Evolutionary conservation across 2,329 filamentous ascomycete species (phyloP), one percentile per base, ranked within the genome.

Genomic region (Fusarium sp.): DNA sequence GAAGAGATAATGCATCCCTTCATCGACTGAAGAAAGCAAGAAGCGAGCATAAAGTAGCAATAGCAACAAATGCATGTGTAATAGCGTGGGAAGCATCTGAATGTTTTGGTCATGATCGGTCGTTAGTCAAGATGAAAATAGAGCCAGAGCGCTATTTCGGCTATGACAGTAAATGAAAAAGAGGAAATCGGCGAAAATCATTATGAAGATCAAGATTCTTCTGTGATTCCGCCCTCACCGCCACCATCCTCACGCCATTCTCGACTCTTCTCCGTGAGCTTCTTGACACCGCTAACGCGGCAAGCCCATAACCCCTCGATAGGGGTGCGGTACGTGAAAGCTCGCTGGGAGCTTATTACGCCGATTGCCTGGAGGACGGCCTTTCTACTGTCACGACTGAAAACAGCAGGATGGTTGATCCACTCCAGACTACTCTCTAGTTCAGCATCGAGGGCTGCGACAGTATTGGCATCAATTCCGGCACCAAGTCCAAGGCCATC

Each of bases 321-420:
- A 0, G 94, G 91, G 5, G 95, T 96, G 57, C 95, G 91, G 87
- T 95, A 98, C 2, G 96, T 98, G 80, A 95, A 97, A 16, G 93
- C 95, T 51, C 96, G 89, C 83, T 99, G 96, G 11, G 93, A 97
- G 78, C 93, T 96, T 76, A 99, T 98, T 69, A 98, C 95, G 11
- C 96, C 95, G 74, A 99, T 98, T 21, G 95, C 94, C 81, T 99
- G 96, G 29, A 99, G 86, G 5, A 99, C 95, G 9, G 95, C 94
- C 84, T 99, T 99, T 77, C 96, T 91, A 64, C 93, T 96, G 80
- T 99, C 96, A 41, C 96, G 91, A 14, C 93, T 92, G 80, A 99
- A 99, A 5, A 98, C 94, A 4, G 95, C 95, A 4, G 96, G 96
- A 78, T 99, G 96, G 79, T 93, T 94, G 82, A 99, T 98, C 96